Base-by-base conservation (phyloP, 1,284 basidiomycete genomes). In the Rhizoctonia solani region DNA sequence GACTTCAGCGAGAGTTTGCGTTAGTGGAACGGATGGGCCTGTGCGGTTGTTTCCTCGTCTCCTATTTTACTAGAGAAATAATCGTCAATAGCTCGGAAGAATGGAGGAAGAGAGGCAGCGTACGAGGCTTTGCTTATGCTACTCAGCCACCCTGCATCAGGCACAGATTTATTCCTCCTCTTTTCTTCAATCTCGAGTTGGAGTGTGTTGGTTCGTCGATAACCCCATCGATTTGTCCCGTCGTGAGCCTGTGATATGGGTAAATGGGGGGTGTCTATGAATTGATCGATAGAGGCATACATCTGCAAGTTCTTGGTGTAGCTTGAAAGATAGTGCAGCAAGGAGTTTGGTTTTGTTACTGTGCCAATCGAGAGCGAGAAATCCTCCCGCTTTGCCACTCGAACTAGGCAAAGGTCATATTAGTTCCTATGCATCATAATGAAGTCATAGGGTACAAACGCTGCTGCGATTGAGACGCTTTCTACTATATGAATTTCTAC, bases 321-420 rank as follows among this genome's bases (percentile, higher is more conserved):
- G 87, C 5, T 80, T 74, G 75, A 90, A 97, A 4, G 92, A 93
- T 50, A 95, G 81, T 46, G 83, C 79, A 4, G 89, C 89, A 19
- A 96, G 80, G 41, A 81, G 79, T 42, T 81, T 74, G 32, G 82
- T 79, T 11, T 80, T 77, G 25, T 75, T 74, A 1, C 78, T 77
- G 74, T 87, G 85, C 87, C 87, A 89, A 74, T 93, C 89, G 66
- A 85, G 82, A 0, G 95, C 93, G 23, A 98, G 82, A n/a, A 98
- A 87, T 0, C 95, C 95, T 1, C 93, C 95, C 0, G 92, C 90
- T 75, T 96, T 96, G 4, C 95, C 95, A 0, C 88, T 91, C 0
- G 94, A 92, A 0, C 89, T 72, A 27, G 25, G 16, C 23, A 67
- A n/a, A n/a, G n/a, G 11, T 16, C 6, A 37, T 27, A 46, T 44